Evolutionary conservation across 2,329 filamentous ascomycete species (phyloP).

Genomic region (Lecanicillium sp.): DNA sequence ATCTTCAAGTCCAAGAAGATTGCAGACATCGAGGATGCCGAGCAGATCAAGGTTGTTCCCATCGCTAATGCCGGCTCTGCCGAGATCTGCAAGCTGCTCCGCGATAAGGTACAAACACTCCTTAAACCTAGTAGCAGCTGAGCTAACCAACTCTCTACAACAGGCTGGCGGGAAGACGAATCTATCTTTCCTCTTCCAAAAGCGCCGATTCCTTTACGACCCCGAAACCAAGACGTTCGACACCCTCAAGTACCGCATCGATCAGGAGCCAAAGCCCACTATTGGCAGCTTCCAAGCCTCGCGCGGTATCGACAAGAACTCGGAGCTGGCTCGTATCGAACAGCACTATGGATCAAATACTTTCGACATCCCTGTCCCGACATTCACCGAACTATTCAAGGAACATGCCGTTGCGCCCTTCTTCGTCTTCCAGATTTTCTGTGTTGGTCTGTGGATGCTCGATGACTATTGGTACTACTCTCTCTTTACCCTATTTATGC

Average conservation of each 20-base stretch:
- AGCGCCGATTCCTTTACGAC: conserved; percentile 87
- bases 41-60: conserved; percentile 88
- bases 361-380: conserved; percentile 96
- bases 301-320: conserved; percentile 62
- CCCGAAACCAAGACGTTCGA: conserved; percentile 64
- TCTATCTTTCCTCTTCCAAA: conserved; percentile 92
- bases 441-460: conserved; percentile 95
- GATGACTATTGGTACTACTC: conserved; percentile 99
- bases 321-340: conserved; percentile 72
- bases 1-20: conserved; percentile 72
- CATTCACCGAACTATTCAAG: conserved; percentile 91
- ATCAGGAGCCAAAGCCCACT: conserved; percentile 72
- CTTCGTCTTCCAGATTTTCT: conserved; percentile 99
- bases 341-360: conserved; percentile 94
- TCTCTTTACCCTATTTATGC: conserved; percentile 96
- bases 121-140: neutral
- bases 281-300: conserved; percentile 73
- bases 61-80: conserved; percentile 79
- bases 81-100: conserved; percentile 76
- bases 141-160: neutral
- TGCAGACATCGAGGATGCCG: conserved; percentile 61
- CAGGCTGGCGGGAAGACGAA: conserved; percentile 65
- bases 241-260: conserved; percentile 75
- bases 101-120: conserved; percentile 53
- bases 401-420: conserved; percentile 98